phyloP scores from a whole-genome alignment of 2,329 filamentous ascomycete species.

The Colletotrichum sp. region DNA sequence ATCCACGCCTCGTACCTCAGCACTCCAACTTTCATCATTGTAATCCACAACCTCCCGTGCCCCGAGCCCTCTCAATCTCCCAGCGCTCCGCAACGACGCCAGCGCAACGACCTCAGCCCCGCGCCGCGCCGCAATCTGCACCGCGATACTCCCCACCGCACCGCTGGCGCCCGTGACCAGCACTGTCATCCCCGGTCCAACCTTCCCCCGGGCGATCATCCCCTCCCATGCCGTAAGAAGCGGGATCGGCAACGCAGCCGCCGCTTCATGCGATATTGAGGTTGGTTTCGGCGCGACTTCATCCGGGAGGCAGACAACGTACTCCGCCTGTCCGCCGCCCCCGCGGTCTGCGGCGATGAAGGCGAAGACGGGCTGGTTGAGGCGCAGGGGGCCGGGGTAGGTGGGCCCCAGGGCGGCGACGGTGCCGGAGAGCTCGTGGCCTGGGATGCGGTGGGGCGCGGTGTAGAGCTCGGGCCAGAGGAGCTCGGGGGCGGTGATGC shows the following conservation, averaged over 20 bases:
- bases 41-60: conserved; percentile 32
- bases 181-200: conserved; percentile 20
- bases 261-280: conserved; percentile 29
- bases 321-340: conserved; percentile 32
- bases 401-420: conserved; percentile 28
- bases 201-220: not conserved
- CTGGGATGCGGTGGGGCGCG: conserved; percentile 28
- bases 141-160: conserved; percentile 31
- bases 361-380: conserved; percentile 30
- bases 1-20: conserved; percentile 26
- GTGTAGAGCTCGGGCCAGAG: conserved; percentile 37
- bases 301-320: conserved; percentile 22
- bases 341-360: conserved; percentile 27
- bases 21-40: conserved; percentile 24
- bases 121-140: conserved; percentile 31
- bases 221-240: conserved; percentile 30
- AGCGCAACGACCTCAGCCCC: conserved; percentile 31
- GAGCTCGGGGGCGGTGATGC: conserved; percentile 38
- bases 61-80: conserved; percentile 24
- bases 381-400: conserved; percentile 22
- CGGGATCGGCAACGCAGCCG: conserved; percentile 35
- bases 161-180: conserved; percentile 35
- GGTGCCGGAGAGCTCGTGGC: conserved; percentile 38
- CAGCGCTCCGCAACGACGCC: conserved; percentile 26
- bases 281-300: conserved; percentile 28